A percentile compares a stretch with the other conserved stretches of the same genome.
Conservation (phyloP, 1,284 basidiomycete species). For the Tilletia walkeri region DNA sequence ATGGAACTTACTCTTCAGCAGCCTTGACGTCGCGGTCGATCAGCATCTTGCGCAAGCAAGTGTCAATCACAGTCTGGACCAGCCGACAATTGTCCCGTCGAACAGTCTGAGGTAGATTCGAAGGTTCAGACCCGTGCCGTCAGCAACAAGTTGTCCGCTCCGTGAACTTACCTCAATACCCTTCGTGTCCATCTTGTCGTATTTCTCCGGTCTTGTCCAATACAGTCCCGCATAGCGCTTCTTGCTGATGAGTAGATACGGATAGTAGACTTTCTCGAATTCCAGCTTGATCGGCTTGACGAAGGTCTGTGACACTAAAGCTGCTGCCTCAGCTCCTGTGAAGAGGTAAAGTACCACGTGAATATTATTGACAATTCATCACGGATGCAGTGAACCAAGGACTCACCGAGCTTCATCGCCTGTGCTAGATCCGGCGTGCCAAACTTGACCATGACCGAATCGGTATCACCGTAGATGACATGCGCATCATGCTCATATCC, state of each 20-base stretch:
- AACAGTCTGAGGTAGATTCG: constrained; percentile 33
- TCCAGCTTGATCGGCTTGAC: constrained; percentile 54
- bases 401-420: constrained; percentile 44
- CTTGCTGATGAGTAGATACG: constrained; percentile 55
- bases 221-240: constrained; percentile 55
- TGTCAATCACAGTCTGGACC: constrained; percentile 55
- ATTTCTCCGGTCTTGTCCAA: constrained; percentile 50
- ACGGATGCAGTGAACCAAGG: not conserved
- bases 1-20: constrained; percentile 47
- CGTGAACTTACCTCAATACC: constrained; percentile 42
- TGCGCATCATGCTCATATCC: constrained; percentile 54
- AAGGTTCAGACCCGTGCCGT: not conserved
- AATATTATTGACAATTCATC: not conserved
- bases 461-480: constrained; percentile 55
- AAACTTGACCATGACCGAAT: constrained; percentile 56
- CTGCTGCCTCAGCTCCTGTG: constrained; percentile 81
- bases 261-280: constrained; percentile 56
- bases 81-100: constrained; percentile 55
- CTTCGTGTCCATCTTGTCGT: constrained; percentile 57
- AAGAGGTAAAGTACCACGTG: constrained; percentile 49
- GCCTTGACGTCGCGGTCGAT: constrained; percentile 55
- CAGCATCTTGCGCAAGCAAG: constrained; percentile 55
- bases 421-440: constrained; percentile 44
- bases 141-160: not conserved
- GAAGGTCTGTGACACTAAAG: constrained; percentile 65